Conservation (phyloP, 805 yeast species). For the Ogataea thermomethanolica region DNA sequence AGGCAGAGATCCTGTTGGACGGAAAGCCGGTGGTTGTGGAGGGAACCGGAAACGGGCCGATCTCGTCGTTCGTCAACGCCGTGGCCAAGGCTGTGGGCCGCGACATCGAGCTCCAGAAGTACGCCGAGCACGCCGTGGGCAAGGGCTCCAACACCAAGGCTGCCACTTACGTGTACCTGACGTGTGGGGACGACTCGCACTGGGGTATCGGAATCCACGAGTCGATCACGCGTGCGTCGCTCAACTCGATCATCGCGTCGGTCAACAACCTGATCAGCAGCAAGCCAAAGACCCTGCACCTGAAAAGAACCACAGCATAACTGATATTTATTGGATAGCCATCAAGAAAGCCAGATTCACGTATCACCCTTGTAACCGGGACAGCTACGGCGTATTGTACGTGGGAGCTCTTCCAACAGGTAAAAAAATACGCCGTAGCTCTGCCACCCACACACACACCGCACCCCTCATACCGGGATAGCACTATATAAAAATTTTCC, state of each 20-base stretch:
- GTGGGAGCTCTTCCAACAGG: no score
- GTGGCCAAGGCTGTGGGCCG: constrained; percentile 49
- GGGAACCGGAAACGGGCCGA: constrained; percentile 78
- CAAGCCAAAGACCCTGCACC: constrained; percentile 14
- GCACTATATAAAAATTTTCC: constrained; percentile 10
- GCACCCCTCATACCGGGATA: constrained; percentile 1
- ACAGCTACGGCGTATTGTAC: no score
- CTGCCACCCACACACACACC: no score
- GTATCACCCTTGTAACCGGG: no score
- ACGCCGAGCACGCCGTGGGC: constrained; percentile 72
- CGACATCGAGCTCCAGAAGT: constrained; percentile 59
- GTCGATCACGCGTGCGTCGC: constrained; percentile 84
- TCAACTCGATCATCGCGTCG: constrained; percentile 63
- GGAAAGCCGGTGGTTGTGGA: constrained; percentile 35
- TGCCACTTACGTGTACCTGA: constrained; percentile 57
- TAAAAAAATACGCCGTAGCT: no score
- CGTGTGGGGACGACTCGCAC: constrained; percentile 26
- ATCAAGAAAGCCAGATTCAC: no score
- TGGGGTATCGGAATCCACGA: constrained; percentile 96
- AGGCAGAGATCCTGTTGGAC: constrained; percentile 39
- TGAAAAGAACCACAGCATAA: constrained; percentile 9
- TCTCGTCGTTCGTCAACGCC: constrained; percentile 69
- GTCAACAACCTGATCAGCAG: constrained; percentile 44
- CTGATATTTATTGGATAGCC: constrained; percentile 3
- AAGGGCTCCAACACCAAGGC: constrained; percentile 69